phyloP scores from a whole-genome alignment of 2,329 filamentous ascomycete species.

The Arthrobotrys megalospora region DNA sequence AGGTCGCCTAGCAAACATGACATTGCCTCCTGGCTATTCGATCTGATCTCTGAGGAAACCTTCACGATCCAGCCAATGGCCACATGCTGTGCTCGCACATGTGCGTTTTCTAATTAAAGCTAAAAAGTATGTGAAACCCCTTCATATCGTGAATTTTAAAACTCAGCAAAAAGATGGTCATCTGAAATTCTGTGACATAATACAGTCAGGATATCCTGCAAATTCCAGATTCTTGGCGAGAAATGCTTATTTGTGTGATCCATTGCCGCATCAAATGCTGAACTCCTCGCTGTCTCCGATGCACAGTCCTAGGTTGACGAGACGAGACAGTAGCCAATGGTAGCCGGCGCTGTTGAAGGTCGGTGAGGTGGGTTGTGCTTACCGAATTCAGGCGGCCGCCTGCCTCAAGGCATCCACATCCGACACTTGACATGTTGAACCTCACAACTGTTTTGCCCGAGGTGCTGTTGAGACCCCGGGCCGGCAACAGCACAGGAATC shows the following conservation, averaged over 20 bases:
- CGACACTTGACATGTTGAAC: slow-evolving; percentile 43
- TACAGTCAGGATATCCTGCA: slow-evolving; percentile 24
- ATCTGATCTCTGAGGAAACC: slow-evolving; percentile 15
- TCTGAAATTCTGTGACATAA: slow-evolving; percentile 37
- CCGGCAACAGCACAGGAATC: slow-evolving; percentile 23
- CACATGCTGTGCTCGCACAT: slow-evolving; percentile 43
- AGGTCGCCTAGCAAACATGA: slow-evolving; percentile 47
- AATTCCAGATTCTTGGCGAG: slow-evolving; percentile 51
- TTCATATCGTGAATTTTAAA: slow-evolving; percentile 37
- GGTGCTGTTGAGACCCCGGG: slow-evolving; percentile 25
- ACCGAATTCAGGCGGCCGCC: slow-evolving; percentile 58
- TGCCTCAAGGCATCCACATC: slow-evolving; percentile 60
- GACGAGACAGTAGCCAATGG: slow-evolving; percentile 40
- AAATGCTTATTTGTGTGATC: slow-evolving; percentile 49
- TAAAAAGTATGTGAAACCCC: slow-evolving; percentile 54
- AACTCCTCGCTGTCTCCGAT: slow-evolving; percentile 52
- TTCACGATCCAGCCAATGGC: slow-evolving; percentile 37
- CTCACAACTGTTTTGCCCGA: slow-evolving; percentile 39
- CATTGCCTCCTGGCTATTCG: slow-evolving; percentile 37
- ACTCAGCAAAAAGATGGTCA: not conserved
- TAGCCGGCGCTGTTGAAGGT: slow-evolving; percentile 29
- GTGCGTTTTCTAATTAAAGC: slow-evolving; percentile 31
- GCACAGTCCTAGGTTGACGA: slow-evolving; percentile 34
- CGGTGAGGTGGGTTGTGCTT: slow-evolving; percentile 56
- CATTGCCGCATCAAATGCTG: slow-evolving; percentile 34